Conservation (phyloP, 192 early-diverging fungal genomes). For the Podila epigama region DNA sequence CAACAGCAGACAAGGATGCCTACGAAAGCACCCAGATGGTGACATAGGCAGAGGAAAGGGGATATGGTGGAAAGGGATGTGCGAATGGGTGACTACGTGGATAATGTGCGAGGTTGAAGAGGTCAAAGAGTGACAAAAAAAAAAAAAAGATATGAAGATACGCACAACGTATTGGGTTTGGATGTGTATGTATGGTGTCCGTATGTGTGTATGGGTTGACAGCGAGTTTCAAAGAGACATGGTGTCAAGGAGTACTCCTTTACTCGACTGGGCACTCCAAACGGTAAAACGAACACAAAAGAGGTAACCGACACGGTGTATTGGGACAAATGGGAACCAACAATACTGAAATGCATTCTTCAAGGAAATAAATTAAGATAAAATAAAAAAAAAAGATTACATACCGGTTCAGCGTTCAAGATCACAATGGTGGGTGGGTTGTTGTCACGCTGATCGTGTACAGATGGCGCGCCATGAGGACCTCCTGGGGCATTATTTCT, state of each 20-base stretch:
- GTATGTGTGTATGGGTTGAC: too few species aligned
- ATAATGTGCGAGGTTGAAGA: too few species aligned
- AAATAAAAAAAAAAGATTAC: slow-evolving; percentile 4
- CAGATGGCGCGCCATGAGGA: too few species aligned
- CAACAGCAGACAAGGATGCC: neutral
- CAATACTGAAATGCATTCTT: neutral
- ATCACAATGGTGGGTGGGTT: slow-evolving; percentile 37
- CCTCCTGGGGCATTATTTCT: neutral
- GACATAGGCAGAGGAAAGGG: neutral
- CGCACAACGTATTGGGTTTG: too few species aligned
- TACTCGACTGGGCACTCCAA: too few species aligned
- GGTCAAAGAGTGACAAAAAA: too few species aligned
- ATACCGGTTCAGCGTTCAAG: slow-evolving; percentile 45
- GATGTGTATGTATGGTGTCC: too few species aligned
- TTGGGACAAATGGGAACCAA: neutral
- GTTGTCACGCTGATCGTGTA: slow-evolving; percentile 24
- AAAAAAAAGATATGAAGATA: too few species aligned
- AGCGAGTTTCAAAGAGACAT: too few species aligned
- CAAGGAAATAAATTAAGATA: neutral
- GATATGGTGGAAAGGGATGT: neutral
- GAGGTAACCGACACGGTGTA: neutral
- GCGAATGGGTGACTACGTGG: too few species aligned
- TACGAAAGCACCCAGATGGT: too few species aligned
- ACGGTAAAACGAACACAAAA: neutral
- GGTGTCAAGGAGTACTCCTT: too few species aligned